These are phyloP conservation scores for Taphrina wiesneri DNA, from an alignment of 1,139 yeast genomes.

Conservation along the genomic window DNA sequence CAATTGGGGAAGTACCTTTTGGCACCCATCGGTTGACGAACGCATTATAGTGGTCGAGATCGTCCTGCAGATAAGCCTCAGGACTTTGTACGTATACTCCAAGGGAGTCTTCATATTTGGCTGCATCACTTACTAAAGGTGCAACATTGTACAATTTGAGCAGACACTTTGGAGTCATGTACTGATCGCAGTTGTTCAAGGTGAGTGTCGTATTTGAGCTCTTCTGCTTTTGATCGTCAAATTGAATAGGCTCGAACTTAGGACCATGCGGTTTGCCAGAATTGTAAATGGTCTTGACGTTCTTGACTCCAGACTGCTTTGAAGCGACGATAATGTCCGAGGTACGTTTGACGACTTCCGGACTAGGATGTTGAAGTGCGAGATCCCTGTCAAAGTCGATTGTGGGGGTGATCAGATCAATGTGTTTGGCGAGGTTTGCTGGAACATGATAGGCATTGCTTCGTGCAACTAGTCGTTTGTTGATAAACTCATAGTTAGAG, in stretches of 20 bases:
- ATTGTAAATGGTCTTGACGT: neutral
- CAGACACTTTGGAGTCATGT: conserved; percentile 15
- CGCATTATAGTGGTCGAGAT: conserved; percentile 5
- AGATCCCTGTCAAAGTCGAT: neutral
- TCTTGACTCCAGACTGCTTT: conserved; percentile 5
- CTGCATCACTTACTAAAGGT: neutral
- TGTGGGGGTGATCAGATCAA: conserved; percentile 20
- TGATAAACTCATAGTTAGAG: neutral
- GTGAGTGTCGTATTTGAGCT: neutral
- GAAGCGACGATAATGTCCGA: neutral
- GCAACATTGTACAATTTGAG: conserved; percentile 11
- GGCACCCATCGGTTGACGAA: neutral
- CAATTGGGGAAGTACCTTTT: neutral
- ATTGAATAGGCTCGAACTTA: neutral
- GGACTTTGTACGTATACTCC: conserved; percentile 8
- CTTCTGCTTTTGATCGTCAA: neutral
- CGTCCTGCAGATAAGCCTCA: conserved; percentile 1
- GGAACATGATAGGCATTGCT: conserved; percentile 5
- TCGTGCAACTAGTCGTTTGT: neutral
- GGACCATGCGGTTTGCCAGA: neutral
- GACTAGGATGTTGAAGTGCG: neutral
- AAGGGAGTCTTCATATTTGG: conserved; percentile 2
- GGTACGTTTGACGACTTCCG: conserved; percentile 1
- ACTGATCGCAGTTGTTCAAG: neutral
- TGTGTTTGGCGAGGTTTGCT: neutral